A percentile compares a stretch with the other conserved stretches of the same genome.
phyloP scores from a whole-genome alignment of 2,329 filamentous ascomycete species.

The Calonectria pauciramosa region DNA sequence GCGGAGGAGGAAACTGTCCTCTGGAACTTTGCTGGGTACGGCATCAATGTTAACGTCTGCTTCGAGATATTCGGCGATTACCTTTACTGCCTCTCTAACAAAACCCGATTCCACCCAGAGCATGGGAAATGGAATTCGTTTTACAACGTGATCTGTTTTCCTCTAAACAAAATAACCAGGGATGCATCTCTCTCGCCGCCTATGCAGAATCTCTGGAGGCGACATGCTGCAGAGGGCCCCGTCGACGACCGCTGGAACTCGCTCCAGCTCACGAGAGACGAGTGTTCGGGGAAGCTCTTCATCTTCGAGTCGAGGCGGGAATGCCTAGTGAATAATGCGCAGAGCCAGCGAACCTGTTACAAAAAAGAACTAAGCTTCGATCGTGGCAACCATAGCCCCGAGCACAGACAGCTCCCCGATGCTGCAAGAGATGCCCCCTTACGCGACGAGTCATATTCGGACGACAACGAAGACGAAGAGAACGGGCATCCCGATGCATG shows the following conservation, averaged over 20 bases:
- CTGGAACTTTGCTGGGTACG: constrained; percentile 71
- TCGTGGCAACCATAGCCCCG: background rate
- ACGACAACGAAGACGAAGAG: background rate
- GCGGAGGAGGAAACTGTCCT: constrained; percentile 64
- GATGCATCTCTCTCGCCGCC: constrained; percentile 54
- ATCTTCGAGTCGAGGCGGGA: constrained; percentile 79
- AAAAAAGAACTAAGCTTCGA: constrained; percentile 64
- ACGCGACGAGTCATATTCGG: background rate
- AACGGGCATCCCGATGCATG: constrained; percentile 40
- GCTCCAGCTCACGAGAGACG: constrained; percentile 72
- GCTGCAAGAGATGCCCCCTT: background rate
- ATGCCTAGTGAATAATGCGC: constrained; percentile 68
- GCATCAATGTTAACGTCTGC: constrained; percentile 76
- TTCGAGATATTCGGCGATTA: constrained; percentile 77
- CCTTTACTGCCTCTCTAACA: constrained; percentile 80
- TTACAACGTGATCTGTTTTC: constrained; percentile 77
- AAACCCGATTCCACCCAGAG: constrained; percentile 71
- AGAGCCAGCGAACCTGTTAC: constrained; percentile 76
- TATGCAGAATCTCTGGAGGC: constrained; percentile 68
- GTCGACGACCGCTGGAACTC: constrained; percentile 83
- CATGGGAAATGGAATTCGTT: constrained; percentile 77
- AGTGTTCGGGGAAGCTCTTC: constrained; percentile 68
- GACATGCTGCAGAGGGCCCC: constrained; percentile 77
- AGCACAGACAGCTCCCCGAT: constrained; percentile 21
- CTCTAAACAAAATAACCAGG: constrained; percentile 61